Percentiles rank a stretch among this genome's conserved stretches.
Conservation (phyloP, 371 early-diverging fungal genomes). For the Mucor mucedo region DNA sequence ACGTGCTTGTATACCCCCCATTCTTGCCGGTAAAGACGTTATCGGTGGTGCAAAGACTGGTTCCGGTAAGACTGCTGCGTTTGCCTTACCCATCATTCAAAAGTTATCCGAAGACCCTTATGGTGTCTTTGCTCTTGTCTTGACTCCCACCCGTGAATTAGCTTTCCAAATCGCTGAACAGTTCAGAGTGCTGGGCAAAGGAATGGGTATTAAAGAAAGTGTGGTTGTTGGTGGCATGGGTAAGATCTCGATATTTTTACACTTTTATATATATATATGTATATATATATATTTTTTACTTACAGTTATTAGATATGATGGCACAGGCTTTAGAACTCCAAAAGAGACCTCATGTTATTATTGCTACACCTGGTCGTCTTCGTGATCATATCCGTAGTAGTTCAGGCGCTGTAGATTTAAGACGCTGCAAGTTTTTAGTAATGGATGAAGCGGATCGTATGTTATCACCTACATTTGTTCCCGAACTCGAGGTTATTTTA, state of each 20-base stretch:
- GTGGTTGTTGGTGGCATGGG: constrained; percentile 97
- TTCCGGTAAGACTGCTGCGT: constrained; percentile 99
- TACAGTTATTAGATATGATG: constrained; percentile 78
- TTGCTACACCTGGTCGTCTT: constrained; percentile 98
- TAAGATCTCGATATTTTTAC: constrained; percentile 27
- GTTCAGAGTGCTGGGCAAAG: constrained; percentile 90
- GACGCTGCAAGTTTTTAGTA: constrained; percentile 73
- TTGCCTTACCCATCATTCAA: constrained; percentile 97
- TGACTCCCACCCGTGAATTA: constrained; percentile 98
- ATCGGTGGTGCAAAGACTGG: constrained; percentile 99
- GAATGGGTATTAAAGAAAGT: constrained; percentile 82
- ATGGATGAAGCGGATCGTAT: constrained; percentile 99
- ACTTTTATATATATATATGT: too few relatives aligned
- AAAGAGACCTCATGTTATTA: constrained; percentile 91
- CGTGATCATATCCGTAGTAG: constrained; percentile 90
- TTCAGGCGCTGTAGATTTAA: constrained; percentile 66
- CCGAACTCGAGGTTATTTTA: constrained; percentile 85
- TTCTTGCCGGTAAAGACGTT: constrained; percentile 79
- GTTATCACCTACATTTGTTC: constrained; percentile 80
- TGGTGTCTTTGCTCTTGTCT: constrained; percentile 92
- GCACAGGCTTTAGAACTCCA: constrained; percentile 87
- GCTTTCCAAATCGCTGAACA: constrained; percentile 98
- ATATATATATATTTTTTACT: neutral
- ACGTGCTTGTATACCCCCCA: constrained; percentile 78
- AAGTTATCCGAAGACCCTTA: constrained; percentile 91